Percentiles rank a stretch among this genome's conserved stretches.
phyloP scores from a whole-genome alignment of 257 asterid species.

The Solanum infundibuliforme region DNA sequence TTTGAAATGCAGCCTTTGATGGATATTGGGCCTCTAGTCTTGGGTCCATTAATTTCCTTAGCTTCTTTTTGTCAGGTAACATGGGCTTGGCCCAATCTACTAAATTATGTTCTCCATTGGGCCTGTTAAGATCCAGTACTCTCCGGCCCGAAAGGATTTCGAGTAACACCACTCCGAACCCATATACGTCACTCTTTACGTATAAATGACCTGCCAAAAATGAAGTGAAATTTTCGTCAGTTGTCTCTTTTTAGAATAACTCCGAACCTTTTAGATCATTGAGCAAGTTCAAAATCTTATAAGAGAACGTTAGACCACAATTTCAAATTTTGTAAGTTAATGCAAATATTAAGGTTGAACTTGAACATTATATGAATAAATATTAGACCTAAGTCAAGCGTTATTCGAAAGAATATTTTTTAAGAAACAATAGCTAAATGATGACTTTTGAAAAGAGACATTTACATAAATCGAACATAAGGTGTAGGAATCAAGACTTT shows the following conservation, averaged over 20 bases:
- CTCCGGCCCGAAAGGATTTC: constrained; percentile 59
- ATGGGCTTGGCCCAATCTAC: constrained; percentile 81
- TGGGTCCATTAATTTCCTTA: constrained; percentile 58
- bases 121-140: constrained; percentile 57
- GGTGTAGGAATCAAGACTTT: not conserved
- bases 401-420: not conserved
- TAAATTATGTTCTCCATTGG: constrained; percentile 35
- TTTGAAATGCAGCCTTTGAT: constrained; percentile 23
- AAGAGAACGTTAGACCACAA: not conserved
- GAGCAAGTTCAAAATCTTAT: too few relatives aligned
- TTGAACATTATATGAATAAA: not conserved
- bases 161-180: constrained; percentile 69
- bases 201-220: constrained; percentile 58
- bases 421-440: not conserved
- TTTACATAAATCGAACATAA: not conserved
- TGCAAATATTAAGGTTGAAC: not conserved
- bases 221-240: not conserved
- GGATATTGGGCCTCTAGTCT: constrained; percentile 57
- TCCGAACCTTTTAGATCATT: too few relatives aligned
- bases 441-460: not conserved
- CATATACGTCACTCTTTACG: constrained; percentile 78
- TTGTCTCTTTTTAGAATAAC: not conserved
- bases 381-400: rapidly evolving
- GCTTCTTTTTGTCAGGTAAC: constrained; percentile 40
- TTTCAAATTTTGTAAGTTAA: not conserved